Percentiles rank a stretch among this genome's conserved stretches.
Conservation (phyloP, 306 rosid species). For the Amphicarpaea edgeworthii region DNA sequence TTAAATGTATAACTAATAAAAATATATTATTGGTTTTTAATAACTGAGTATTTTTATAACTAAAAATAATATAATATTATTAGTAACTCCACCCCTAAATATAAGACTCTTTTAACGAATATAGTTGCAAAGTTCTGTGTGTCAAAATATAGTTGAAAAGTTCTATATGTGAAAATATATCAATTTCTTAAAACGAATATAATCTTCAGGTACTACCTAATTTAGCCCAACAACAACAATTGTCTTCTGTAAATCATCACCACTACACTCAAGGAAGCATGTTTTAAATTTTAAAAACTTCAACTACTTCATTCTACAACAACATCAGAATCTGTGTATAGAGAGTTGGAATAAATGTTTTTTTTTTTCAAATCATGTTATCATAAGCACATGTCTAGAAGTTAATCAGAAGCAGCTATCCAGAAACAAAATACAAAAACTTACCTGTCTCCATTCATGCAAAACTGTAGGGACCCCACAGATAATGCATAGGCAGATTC, state of each 20-base stretch:
- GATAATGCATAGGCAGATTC: conserved; percentile 73
- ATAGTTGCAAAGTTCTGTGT: too few relatives aligned
- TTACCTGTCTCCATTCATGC: conserved; percentile 79
- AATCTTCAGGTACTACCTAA: conserved; percentile 20
- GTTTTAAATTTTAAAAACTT: conserved; percentile 20
- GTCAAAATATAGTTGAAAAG: too few relatives aligned
- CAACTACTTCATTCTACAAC: conserved; percentile 10
- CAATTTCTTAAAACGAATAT: not conserved
- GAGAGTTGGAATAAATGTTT: not conserved
- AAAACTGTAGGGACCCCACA: conserved; percentile 74
- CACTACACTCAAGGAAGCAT: not conserved
- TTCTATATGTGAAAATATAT: not conserved
- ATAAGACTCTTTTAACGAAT: too few relatives aligned
- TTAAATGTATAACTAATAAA: too few relatives aligned
- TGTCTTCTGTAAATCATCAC: conserved; percentile 2
- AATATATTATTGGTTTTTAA: too few relatives aligned
- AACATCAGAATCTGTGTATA: not conserved
- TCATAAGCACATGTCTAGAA: conserved; percentile 22
- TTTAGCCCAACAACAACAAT: not conserved
- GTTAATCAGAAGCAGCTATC: conserved; percentile 32
- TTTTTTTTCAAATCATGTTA: not conserved
- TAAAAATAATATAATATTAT: too few relatives aligned
- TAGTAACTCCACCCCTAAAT: too few relatives aligned
- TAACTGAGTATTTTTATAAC: too few relatives aligned
- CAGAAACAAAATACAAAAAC: conserved; percentile 33